Conservation (phyloP, 2,329 filamentous ascomycete genomes). For the Hypoxylon sp. region DNA sequence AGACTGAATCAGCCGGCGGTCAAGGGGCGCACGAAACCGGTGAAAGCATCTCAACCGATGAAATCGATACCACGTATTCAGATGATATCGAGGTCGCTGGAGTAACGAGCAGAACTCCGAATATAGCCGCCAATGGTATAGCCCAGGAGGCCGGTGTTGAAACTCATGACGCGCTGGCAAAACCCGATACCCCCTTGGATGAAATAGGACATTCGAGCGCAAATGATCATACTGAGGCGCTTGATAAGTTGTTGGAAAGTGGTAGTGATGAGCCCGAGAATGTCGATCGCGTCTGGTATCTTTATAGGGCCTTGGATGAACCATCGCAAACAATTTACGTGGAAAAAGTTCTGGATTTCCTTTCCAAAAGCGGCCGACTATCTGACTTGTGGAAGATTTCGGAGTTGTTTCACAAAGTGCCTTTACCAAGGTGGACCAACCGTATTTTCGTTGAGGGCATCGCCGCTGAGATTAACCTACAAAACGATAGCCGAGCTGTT, state of each 20-base stretch:
- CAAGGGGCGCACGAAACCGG: constrained; percentile 9
- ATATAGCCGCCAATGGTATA: background rate
- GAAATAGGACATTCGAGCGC: background rate
- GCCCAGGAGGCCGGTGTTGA: background rate
- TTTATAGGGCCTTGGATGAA: constrained; percentile 59
- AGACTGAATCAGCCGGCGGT: constrained; percentile 1
- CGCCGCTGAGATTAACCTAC: constrained; percentile 59
- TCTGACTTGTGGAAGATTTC: constrained; percentile 63
- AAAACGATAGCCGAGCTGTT: constrained; percentile 58
- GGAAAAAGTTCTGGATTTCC: constrained; percentile 58
- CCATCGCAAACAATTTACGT: constrained; percentile 50
- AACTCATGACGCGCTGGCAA: background rate
- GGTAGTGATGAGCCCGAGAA: constrained; percentile 39
- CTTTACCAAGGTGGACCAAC: constrained; percentile 58
- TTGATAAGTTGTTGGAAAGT: constrained; percentile 44
- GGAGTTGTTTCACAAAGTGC: constrained; percentile 60
- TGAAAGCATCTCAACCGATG: background rate
- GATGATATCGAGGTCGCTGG: background rate
- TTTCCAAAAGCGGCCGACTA: constrained; percentile 60
- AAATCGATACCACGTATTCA: background rate
- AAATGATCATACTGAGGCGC: constrained; percentile 35
- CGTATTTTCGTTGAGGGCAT: constrained; percentile 59
- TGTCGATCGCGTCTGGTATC: constrained; percentile 60
- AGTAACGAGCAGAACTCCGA: background rate
- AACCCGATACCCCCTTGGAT: background rate